Evolutionary conservation across 2,329 filamentous ascomycete species (phyloP).

Genomic region (Trichoderma simmonsii): DNA sequence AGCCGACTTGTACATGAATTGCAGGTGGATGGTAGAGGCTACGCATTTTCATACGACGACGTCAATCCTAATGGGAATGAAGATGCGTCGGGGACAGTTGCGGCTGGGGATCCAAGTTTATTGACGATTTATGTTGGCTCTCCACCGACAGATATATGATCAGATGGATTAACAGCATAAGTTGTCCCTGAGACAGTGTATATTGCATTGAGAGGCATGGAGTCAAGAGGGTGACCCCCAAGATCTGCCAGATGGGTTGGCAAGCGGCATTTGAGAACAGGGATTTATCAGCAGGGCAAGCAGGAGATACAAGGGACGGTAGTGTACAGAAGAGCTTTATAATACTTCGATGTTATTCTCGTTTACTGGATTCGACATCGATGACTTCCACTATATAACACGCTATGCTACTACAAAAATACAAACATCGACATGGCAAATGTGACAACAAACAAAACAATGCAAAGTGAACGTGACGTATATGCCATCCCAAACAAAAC

Average conservation of each 20-base stretch:
- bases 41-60: conserved; percentile 67
- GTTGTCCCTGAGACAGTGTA: too few species aligned
- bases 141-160: neutral
- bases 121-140: conserved; percentile 32
- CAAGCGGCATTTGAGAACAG: too few species aligned
- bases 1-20: conserved; percentile 57
- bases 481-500: neutral
- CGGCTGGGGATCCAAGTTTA: conserved; percentile 25
- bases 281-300: neutral
- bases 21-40: conserved; percentile 58
- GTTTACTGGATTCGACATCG: neutral
- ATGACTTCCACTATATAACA: neutral
- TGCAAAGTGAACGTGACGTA: neutral
- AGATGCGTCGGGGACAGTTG: conserved; percentile 45
- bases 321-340: neutral
- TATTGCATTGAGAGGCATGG: too few species aligned
- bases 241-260: too few species aligned
- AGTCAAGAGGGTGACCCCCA: too few species aligned
- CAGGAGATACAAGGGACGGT: neutral
- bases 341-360: neutral
- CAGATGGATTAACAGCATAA: neutral
- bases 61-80: conserved; percentile 55
- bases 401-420: neutral
- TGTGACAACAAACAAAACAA: neutral
- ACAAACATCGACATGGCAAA: neutral